Evolutionary conservation across 139 green algal species (phyloP).

Genomic region (Chlorella sorokiniana): DNA sequence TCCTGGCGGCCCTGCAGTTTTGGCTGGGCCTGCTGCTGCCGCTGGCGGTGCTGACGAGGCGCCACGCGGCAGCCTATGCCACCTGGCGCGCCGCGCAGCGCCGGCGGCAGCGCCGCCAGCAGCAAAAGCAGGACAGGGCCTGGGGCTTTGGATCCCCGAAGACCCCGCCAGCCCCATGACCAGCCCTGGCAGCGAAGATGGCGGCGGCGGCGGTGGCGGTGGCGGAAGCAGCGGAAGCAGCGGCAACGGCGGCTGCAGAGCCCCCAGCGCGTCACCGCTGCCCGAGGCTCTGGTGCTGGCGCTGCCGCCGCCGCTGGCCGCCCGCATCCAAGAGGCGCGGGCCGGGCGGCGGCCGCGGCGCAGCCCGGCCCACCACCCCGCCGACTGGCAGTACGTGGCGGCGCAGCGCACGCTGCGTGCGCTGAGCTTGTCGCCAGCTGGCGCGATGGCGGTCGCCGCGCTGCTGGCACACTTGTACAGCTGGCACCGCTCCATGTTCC

Average conservation of each 20-base stretch:
- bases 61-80: neutral
- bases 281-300: neutral
- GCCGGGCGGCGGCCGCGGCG: too few relatives aligned
- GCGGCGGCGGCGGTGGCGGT: too few relatives aligned
- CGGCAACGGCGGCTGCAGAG: neutral
- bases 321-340: neutral
- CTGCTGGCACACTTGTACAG: neutral
- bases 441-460: neutral
- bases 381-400: neutral
- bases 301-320: neutral
- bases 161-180: too few relatives aligned
- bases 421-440: neutral
- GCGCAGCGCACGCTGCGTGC: neutral
- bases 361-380: neutral
- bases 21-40: neutral
- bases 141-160: neutral
- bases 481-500: neutral
- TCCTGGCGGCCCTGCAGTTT: slow-evolving; percentile 1
- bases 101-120: neutral
- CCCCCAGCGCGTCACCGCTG: neutral
- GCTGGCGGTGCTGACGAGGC: neutral
- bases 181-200: neutral
- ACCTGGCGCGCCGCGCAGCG: neutral
- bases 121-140: neutral
- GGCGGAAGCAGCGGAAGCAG: neutral